Conservation (phyloP, 176 grass and related monocot genomes). For the Aegilops tauschii region DNA sequence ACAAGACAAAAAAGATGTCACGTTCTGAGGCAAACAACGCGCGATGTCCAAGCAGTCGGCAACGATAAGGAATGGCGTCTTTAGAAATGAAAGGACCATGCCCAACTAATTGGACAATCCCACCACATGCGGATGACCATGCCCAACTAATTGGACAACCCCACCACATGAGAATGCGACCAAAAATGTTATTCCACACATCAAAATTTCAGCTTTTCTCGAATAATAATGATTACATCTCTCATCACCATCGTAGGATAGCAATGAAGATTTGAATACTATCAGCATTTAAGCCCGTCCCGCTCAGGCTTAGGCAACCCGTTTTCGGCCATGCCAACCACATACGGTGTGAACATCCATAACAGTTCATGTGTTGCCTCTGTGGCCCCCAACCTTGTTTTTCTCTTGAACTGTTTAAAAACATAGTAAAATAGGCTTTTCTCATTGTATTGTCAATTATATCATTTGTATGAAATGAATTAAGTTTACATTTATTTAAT, state of each 20-base stretch:
- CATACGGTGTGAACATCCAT: not conserved
- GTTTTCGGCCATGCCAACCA: not conserved
- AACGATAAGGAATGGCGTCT: not conserved
- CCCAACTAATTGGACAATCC: too few relatives aligned
- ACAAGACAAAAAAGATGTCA: too few relatives aligned
- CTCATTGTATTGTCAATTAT: not conserved
- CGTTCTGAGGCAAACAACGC: too few relatives aligned
- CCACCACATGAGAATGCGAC: not conserved
- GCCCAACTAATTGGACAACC: not conserved
- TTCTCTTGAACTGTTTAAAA: not conserved
- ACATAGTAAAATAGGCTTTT: not conserved
- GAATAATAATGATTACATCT: not conserved
- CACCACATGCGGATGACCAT: too few relatives aligned
- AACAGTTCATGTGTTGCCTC: not conserved
- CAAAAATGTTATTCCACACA: not conserved
- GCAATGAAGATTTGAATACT: not conserved
- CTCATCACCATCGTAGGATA: not conserved
- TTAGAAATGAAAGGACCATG: too few relatives aligned
- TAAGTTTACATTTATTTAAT: not conserved
- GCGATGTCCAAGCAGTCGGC: not conserved
- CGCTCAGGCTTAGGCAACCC: not conserved
- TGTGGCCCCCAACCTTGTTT: not conserved
- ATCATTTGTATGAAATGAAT: not conserved
- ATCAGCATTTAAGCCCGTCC: not conserved
- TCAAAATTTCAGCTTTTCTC: not conserved